Evolutionary conservation across 202 grass and related monocot species (phyloP), one percentile per base, ranked within the genome.

Genomic region (Miscanthus sacchariflorus): DNA sequence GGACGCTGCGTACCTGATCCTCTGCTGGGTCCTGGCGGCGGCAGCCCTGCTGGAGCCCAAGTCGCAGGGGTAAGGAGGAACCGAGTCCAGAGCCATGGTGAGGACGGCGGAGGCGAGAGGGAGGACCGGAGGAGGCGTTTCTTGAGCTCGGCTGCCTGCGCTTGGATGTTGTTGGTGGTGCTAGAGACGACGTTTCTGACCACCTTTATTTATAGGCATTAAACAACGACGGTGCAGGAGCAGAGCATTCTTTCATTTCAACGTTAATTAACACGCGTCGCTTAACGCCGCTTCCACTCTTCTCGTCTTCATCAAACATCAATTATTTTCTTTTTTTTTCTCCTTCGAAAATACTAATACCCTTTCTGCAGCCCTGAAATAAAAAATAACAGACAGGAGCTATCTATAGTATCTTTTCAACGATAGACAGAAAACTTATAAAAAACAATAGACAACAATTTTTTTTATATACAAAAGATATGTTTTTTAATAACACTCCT

Each of bases 261-360:
- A 92, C 90, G 87, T 89, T 92, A 83, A 35, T 89, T 92, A 83
- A 35, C 90, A 92, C 79, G 74, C 83, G 87, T 84, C 83, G 19
- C 17, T 18, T 63, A 75, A 84, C 85, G 85, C 59, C 70, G 76
- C 24, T 46, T 19, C 81, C 63, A 66, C 23, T 28, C 23, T 65
- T 6, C 6, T 67, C 18, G 15, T 42, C 81, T 36, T 40, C 12
- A 0, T n/a, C 5, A 10, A 19, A 30, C 28, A 30, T 30, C 28
- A 30, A 61, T 81, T 70, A 15, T 42, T 21, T 36, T 9, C 19
- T 38, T 50, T 49, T 15, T 49, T 49, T 49, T 49, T 50, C 36
- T 48, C 1, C 1, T 49, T 49, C 13, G 1, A 2, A 9, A 43
- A 43, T 43, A 43, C 42, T 38, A 38, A 38, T 38, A 38, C 36